Percentiles rank a stretch among this genome's conserved stretches.
phyloP scores from a whole-genome alignment of 495 filamentous ascomycete genomes.

The Chaetomidium leptoderma region DNA sequence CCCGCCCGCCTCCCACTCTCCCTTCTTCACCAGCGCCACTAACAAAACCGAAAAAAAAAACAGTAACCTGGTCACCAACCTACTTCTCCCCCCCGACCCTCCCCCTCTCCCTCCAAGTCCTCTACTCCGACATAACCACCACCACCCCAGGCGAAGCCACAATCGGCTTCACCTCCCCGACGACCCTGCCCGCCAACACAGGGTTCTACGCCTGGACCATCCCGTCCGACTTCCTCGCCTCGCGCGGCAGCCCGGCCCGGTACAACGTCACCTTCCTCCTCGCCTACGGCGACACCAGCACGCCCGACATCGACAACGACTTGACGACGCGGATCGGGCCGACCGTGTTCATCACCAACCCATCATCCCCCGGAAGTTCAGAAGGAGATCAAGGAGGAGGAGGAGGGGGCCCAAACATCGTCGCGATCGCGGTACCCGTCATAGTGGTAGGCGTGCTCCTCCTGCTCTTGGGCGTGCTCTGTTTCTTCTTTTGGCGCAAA shows the following conservation, averaged over 20 bases:
- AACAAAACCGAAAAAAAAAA: neutral
- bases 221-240: conserved; percentile 19
- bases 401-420: neutral
- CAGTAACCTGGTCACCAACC: conserved; percentile 31
- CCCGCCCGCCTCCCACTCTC: neutral
- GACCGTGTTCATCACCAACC: conserved; percentile 18
- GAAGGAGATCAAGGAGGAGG: neutral
- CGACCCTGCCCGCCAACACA: conserved; percentile 13
- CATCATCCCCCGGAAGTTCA: neutral
- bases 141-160: neutral
- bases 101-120: conserved; percentile 14
- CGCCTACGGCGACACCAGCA: conserved; percentile 11
- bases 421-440: conserved; percentile 27
- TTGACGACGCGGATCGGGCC: conserved; percentile 10
- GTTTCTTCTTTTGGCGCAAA: conserved; percentile 16
- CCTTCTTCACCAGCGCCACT: neutral
- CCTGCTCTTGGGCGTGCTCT: conserved; percentile 21
- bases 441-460: conserved; percentile 10
- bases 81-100: conserved; percentile 20
- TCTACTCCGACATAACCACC: neutral
- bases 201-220: conserved; percentile 29
- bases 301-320: neutral
- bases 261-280: conserved; percentile 22
- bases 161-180: conserved; percentile 8
- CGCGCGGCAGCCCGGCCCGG: neutral